A percentile compares a stretch with the other conserved stretches of the same genome.
Evolutionary conservation across 148 eudicot species (phyloP).

Genomic region (Rhododendron henanense): DNA sequence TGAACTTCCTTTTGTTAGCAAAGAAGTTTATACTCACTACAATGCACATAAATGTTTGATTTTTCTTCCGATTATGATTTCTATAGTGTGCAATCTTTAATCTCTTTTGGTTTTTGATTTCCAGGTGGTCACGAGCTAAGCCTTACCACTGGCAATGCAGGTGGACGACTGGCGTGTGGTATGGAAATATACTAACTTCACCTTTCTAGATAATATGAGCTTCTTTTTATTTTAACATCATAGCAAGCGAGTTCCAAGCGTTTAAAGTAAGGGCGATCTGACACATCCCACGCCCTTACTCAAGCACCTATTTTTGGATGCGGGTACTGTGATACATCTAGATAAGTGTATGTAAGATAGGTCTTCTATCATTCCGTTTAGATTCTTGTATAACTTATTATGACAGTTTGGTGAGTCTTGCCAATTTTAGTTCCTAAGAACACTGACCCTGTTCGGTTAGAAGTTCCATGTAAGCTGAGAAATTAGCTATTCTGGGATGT

Average conservation of each 20-base stretch:
- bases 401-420: not conserved
- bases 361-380: not conserved
- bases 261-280: not conserved
- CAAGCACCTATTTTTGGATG: not conserved
- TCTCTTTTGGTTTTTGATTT: conserved; percentile 17
- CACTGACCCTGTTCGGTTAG: not conserved
- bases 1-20: not conserved
- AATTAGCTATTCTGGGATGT: not conserved
- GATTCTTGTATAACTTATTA: not conserved
- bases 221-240: not conserved
- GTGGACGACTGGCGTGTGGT: conserved; percentile 97
- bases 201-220: not conserved
- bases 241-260: not conserved
- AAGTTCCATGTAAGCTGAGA: not conserved
- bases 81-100: not conserved
- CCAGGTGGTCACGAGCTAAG: conserved; percentile 97
- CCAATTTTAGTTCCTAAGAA: not conserved
- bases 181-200: conserved; percentile 20
- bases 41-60: not conserved
- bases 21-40: not conserved
- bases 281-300: not conserved
- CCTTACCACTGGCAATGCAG: conserved; percentile 91
- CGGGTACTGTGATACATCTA: not conserved
- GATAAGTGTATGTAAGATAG: not conserved
- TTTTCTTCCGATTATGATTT: not conserved